Evolutionary conservation across 2,329 filamentous ascomycete genomes (phyloP).

Genomic region (Clarireedia monteithiana): DNA sequence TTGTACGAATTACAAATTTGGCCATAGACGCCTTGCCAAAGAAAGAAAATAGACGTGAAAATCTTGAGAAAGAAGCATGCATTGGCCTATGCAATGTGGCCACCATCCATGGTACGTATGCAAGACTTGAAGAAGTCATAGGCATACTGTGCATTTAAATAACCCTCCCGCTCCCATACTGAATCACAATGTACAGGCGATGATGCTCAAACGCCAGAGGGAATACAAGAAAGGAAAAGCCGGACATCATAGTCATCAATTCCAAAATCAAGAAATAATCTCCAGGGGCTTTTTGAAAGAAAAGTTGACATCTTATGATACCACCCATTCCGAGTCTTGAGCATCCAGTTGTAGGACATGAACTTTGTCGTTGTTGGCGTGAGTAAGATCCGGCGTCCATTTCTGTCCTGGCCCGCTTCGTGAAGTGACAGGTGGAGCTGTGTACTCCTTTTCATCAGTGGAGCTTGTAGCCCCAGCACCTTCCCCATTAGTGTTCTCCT

Average conservation of each 20-base stretch:
- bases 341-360: conserved; percentile 14
- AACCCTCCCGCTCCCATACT: neutral
- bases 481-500: conserved; percentile 19
- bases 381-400: conserved; percentile 16
- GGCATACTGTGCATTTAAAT: conserved; percentile 7
- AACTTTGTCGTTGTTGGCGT: conserved; percentile 15
- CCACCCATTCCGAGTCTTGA: conserved; percentile 28
- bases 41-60: neutral
- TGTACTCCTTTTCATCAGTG: conserved; percentile 18
- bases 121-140: conserved; percentile 4
- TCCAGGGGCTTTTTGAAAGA: neutral
- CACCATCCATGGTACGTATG: conserved; percentile 7
- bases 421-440: conserved; percentile 13
- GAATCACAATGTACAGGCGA: conserved; percentile 7
- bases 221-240: conserved; percentile 5
- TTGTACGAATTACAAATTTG: conserved; percentile 1
- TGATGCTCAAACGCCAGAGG: conserved; percentile 9
- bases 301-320: conserved; percentile 16
- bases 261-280: neutral
- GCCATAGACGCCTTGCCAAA: conserved; percentile 3
- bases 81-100: conserved; percentile 9
- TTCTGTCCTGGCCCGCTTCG: conserved; percentile 21
- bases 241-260: neutral
- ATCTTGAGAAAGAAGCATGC: neutral
- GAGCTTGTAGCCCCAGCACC: conserved; percentile 10